Evolutionary conservation across 169 alveolate species (phyloP).

Genomic region (Perkinsus olseni): DNA sequence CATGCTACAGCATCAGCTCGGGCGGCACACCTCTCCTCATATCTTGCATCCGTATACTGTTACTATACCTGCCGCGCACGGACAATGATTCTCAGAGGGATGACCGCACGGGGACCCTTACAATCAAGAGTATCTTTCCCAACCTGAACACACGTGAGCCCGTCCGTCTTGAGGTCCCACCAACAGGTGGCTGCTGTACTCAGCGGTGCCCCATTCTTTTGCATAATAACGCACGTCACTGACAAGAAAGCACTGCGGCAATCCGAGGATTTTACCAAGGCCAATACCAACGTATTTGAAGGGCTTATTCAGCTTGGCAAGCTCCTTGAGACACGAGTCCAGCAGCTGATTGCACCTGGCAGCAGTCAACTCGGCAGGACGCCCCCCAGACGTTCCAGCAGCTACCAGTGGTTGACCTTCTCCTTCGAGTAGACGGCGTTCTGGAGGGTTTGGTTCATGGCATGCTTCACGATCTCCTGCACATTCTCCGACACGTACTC

Average conservation of each 20-base stretch:
- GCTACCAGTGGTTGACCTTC: conserved; percentile 53
- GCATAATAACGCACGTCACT: conserved; percentile 60
- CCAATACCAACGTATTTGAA: conserved; percentile 52
- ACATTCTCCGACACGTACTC: conserved; percentile 48
- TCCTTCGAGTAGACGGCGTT: conserved; percentile 47
- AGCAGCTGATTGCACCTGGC: conserved; percentile 33
- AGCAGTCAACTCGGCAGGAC: neutral
- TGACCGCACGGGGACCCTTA: too few species aligned
- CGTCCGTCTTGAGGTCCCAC: conserved; percentile 65
- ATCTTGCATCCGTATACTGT: neutral
- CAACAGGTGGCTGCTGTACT: conserved; percentile 59
- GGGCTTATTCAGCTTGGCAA: conserved; percentile 53
- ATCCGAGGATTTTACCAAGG: too few species aligned
- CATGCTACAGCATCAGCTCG: neutral
- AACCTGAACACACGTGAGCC: conserved; percentile 54
- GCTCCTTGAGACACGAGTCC: conserved; percentile 57
- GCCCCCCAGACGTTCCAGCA: neutral
- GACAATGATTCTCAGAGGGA: too few species aligned
- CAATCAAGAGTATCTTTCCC: conserved; percentile 57
- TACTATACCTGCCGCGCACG: neutral
- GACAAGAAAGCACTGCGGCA: neutral
- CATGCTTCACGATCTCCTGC: conserved; percentile 47
- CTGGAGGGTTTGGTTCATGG: conserved; percentile 41
- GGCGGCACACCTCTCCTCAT: neutral
- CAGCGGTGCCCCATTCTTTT: conserved; percentile 60